Conservation (phyloP, 2,329 filamentous ascomycete genomes). For the Penicillium frequentans region DNA sequence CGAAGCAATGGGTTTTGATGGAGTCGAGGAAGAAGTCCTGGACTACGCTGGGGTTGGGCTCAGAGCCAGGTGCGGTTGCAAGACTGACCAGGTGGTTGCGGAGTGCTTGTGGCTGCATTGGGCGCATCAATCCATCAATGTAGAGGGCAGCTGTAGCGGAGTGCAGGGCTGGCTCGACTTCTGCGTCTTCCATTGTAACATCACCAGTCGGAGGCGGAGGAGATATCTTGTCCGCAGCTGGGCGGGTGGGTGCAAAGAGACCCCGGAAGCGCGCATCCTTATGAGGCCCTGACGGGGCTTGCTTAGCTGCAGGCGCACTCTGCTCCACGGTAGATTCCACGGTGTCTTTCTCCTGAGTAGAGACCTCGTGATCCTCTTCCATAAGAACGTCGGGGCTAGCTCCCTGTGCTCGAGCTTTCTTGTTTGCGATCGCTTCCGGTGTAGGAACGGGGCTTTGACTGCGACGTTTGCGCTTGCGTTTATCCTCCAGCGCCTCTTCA, state of each 20-base stretch:
- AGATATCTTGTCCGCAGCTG: conserved; percentile 24
- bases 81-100: conserved; percentile 68
- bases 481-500: conserved; percentile 51
- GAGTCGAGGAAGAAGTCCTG: conserved; percentile 75
- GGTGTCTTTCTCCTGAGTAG: conserved; percentile 7
- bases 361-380: conserved; percentile 29
- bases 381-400: conserved; percentile 31
- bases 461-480: conserved; percentile 66
- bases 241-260: conserved; percentile 41
- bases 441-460: conserved; percentile 62
- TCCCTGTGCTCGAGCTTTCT: conserved; percentile 55
- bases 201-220: conserved; percentile 30
- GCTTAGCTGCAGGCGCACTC: conserved; percentile 10
- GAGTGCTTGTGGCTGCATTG: conserved; percentile 68
- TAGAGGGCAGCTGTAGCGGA: conserved; percentile 76
- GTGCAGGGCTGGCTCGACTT: conserved; percentile 62
- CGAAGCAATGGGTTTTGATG: conserved; percentile 86
- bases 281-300: conserved; percentile 13
- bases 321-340: conserved; percentile 22
- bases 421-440: conserved; percentile 54
- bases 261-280: conserved; percentile 52
- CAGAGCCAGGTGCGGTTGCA: conserved; percentile 58
- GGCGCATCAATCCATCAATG: conserved; percentile 87
- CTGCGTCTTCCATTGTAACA: conserved; percentile 34
- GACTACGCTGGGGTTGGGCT: conserved; percentile 58